Conservation (phyloP, 2,329 filamentous ascomycete species). For the Trichophyton benhamiae region DNA sequence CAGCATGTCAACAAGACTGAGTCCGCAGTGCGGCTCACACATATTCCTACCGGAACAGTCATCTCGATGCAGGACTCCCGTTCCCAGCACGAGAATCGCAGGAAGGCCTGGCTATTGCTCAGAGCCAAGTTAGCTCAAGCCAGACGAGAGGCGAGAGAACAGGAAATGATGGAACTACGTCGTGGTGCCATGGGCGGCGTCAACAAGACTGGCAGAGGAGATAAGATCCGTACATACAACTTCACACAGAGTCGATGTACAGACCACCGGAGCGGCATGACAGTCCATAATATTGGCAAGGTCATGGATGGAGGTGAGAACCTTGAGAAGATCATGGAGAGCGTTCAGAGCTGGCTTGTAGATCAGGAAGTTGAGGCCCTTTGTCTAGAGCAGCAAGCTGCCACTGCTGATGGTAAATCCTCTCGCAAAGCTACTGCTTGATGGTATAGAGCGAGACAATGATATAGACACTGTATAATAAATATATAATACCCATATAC, state of each 20-base stretch:
- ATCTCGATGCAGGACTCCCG: conserved; percentile 88
- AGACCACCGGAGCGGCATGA: conserved; percentile 71
- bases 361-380: conserved; percentile 62
- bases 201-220: conserved; percentile 69
- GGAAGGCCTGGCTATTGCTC: conserved; percentile 74
- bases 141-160: conserved; percentile 70
- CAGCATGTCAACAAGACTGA: conserved; percentile 99
- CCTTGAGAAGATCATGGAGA: conserved; percentile 64
- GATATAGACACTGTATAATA: not conserved
- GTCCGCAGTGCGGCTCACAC: conserved; percentile 84
- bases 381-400: conserved; percentile 47
- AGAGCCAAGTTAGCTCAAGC: conserved; percentile 70
- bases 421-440: not conserved
- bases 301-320: conserved; percentile 65
- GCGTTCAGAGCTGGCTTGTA: conserved; percentile 62
- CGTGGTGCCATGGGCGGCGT: conserved; percentile 67
- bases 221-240: conserved; percentile 93
- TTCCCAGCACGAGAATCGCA: conserved; percentile 79
- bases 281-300: conserved; percentile 66
- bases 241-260: conserved; percentile 68
- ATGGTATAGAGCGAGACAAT: not conserved
- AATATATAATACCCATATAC: not conserved
- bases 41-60: conserved; percentile 71
- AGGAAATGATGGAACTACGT: conserved; percentile 60
- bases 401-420: not conserved